phyloP scores from a whole-genome alignment of 495 filamentous ascomycete genomes.

The Hypoxylon trugodes region DNA sequence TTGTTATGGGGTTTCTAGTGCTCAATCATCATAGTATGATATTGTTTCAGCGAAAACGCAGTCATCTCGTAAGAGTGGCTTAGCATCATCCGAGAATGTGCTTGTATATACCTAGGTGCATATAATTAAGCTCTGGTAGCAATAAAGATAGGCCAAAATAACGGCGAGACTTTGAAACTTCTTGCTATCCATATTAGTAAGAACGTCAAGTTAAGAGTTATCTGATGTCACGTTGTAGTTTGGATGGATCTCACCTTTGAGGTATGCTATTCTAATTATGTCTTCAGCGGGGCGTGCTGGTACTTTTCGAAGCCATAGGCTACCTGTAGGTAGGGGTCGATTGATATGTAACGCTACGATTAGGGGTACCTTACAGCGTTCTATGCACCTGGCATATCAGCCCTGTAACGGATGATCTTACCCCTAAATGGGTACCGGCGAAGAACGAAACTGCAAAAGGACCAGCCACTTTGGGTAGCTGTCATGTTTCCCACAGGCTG shows the following conservation, averaged over 20 bases:
- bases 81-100: too few relatives aligned
- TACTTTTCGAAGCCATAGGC: too few relatives aligned
- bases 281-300: constrained; percentile 2
- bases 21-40: too few relatives aligned
- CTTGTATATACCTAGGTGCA: too few relatives aligned
- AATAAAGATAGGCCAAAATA: neutral
- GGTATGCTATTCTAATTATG: constrained; percentile 1
- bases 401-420: constrained; percentile 30
- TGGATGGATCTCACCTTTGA: neutral
- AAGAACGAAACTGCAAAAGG: neutral
- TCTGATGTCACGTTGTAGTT: constrained; percentile 23
- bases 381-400: too few relatives aligned
- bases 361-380: constrained; percentile 22
- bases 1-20: too few relatives aligned
- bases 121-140: too few relatives aligned
- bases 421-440: constrained; percentile 23
- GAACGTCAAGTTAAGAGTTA: neutral
- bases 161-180: neutral
- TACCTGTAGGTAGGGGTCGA: too few relatives aligned
- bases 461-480: constrained; percentile 21
- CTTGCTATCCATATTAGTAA: neutral
- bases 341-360: constrained; percentile 12
- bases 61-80: too few relatives aligned
- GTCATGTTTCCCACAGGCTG: constrained; percentile 11
- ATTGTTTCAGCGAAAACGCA: too few relatives aligned